Evolutionary conservation across 225 moss, liverwort and hornwort genomes (phyloP).

Genomic region (Takakia lepidozioides): DNA sequence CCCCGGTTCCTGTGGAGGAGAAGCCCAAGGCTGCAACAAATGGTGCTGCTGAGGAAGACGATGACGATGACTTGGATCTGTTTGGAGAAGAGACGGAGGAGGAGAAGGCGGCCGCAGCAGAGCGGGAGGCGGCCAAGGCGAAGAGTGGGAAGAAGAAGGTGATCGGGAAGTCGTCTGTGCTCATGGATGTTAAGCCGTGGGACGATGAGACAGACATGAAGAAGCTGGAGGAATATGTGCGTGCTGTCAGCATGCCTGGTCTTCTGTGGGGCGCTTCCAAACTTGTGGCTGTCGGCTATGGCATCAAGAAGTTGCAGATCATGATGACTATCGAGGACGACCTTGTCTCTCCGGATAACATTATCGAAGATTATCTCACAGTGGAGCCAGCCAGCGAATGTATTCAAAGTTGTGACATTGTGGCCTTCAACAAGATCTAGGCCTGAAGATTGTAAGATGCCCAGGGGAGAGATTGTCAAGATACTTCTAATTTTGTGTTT

Average conservation of each 20-base stretch:
- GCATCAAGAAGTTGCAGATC: slow-evolving; percentile 43
- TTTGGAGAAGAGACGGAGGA: slow-evolving; percentile 32
- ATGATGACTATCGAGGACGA: slow-evolving; percentile 42
- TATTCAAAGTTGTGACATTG: slow-evolving; percentile 63
- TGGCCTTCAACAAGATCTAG: slow-evolving; percentile 42
- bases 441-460: too few relatives aligned
- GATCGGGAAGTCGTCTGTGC: slow-evolving; percentile 45
- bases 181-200: slow-evolving; percentile 71
- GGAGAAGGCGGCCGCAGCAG: slow-evolving; percentile 21
- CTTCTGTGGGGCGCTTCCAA: slow-evolving; percentile 60
- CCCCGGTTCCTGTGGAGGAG: slow-evolving; percentile 16
- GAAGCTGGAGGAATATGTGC: slow-evolving; percentile 42
- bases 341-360: slow-evolving; percentile 38
- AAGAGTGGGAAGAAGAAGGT: slow-evolving; percentile 41
- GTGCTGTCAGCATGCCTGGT: slow-evolving; percentile 43
- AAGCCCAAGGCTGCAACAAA: slow-evolving; percentile 21
- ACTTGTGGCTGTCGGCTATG: slow-evolving; percentile 16
- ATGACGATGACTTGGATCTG: slow-evolving; percentile 34
- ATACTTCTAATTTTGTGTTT: too few relatives aligned
- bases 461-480: too few relatives aligned
- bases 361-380: slow-evolving; percentile 49
- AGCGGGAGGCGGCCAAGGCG: slow-evolving; percentile 21
- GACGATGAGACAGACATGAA: slow-evolving; percentile 48
- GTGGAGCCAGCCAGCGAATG: slow-evolving; percentile 17
- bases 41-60: slow-evolving; percentile 28